Conservation (phyloP, 169 alveolate species). For the Perkinsus olseni region DNA sequence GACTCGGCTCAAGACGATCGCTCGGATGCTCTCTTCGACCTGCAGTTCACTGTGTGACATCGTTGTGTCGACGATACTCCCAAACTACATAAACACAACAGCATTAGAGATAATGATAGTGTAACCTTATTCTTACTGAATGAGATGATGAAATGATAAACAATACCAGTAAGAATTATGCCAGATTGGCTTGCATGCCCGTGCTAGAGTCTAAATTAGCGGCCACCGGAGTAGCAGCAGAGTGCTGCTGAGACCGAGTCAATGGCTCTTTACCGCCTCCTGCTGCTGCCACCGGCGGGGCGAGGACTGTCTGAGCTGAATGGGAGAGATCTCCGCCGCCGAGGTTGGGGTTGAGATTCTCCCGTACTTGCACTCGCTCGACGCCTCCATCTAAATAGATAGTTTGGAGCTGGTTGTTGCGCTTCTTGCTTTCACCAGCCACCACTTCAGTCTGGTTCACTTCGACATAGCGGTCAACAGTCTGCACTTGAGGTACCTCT, state of each 20-base stretch:
- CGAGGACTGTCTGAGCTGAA: background rate
- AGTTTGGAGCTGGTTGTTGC: background rate
- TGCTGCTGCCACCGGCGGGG: background rate
- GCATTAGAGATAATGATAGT: background rate
- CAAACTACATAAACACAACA: too few relatives aligned
- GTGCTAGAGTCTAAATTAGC: background rate
- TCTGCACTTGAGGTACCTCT: slow-evolving; percentile 60
- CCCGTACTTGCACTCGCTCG: background rate
- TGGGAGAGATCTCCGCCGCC: background rate
- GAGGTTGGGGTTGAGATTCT: background rate
- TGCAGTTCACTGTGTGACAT: too few relatives aligned
- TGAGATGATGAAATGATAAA: background rate
- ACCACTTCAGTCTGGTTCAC: slow-evolving; percentile 34
- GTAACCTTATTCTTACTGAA: background rate
- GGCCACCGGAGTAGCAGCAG: background rate
- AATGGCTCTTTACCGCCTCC: background rate
- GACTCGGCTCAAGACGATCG: too few relatives aligned
- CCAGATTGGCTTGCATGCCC: slow-evolving; percentile 4
- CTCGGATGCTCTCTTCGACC: too few relatives aligned
- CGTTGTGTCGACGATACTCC: too few relatives aligned
- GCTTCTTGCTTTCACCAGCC: background rate
- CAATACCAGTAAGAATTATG: background rate
- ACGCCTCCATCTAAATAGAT: background rate
- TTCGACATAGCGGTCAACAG: slow-evolving; percentile 55
- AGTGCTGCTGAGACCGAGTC: background rate